Percentiles rank a stretch among this genome's conserved stretches.
Conservation (phyloP, 306 rosid genomes). For the Luffa acutangula region DNA sequence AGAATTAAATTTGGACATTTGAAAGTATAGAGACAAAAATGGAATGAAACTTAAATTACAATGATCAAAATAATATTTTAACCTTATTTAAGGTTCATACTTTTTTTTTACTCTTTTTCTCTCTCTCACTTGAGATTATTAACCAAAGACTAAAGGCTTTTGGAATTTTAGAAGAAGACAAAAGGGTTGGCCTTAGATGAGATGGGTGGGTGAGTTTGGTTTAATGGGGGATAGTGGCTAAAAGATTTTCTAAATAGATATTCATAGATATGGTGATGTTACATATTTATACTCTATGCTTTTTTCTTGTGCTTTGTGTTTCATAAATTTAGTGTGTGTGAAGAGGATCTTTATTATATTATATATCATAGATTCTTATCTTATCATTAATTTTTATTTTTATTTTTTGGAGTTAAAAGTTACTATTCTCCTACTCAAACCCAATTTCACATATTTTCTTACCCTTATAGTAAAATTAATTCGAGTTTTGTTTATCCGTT, state of each 20-base stretch:
- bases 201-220: neutral
- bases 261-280: conserved; percentile 11
- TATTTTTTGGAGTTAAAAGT: neutral
- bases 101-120: neutral
- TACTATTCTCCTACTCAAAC: neutral
- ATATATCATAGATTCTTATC: neutral
- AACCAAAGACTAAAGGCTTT: neutral
- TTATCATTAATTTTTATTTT: neutral
- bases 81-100: too few species aligned
- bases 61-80: too few species aligned
- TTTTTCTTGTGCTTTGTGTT: neutral
- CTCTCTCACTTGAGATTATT: neutral
- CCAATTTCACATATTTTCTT: too few species aligned
- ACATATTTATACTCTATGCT: neutral
- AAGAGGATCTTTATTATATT: neutral
- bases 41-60: too few species aligned
- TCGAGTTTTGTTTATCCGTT: too few species aligned
- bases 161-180: conserved; percentile 3
- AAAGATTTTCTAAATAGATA: conserved; percentile 8
- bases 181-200: neutral
- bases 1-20: too few species aligned
- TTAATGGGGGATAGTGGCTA: conserved; percentile 10
- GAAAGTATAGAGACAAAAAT: too few species aligned
- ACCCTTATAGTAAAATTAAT: too few species aligned
- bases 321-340: neutral